These are phyloP conservation scores for Paraphoma sp. DNA, from an alignment of 2,329 filamentous ascomycete species.

Conservation along the genomic window DNA sequence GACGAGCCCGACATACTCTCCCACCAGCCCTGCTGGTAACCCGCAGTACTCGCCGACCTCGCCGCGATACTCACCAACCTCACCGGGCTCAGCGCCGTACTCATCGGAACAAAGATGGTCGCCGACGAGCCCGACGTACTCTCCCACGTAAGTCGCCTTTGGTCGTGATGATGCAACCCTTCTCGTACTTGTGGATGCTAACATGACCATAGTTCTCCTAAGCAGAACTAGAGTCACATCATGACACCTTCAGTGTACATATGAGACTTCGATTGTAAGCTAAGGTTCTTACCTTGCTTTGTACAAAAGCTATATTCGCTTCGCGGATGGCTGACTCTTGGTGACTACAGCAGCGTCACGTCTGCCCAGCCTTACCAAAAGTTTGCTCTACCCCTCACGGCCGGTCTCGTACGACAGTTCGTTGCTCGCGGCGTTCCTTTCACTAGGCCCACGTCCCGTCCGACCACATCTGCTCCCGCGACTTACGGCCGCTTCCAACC, in stretches of 20 bases:
- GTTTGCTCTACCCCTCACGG: constrained; percentile 16
- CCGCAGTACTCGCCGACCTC: constrained; percentile 55
- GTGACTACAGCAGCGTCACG: constrained; percentile 21
- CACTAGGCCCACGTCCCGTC: constrained; percentile 43
- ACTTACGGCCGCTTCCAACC: constrained; percentile 1
- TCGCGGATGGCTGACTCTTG: constrained; percentile 40
- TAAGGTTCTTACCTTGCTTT: constrained; percentile 40
- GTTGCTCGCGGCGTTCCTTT: constrained; percentile 42
- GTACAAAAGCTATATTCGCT: constrained; percentile 41
- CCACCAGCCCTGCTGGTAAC: constrained; percentile 41
- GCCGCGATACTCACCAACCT: constrained; percentile 51
- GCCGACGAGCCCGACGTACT: constrained; percentile 52
- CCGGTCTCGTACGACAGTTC: constrained; percentile 20
- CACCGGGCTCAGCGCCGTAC: constrained; percentile 34
- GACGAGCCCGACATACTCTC: constrained; percentile 39
- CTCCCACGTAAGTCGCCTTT: constrained; percentile 52
- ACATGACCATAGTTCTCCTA: constrained; percentile 39
- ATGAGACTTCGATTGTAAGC: constrained; percentile 31
- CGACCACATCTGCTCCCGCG: constrained; percentile 4
- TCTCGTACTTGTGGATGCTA: constrained; percentile 17
- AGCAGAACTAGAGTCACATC: constrained; percentile 33
- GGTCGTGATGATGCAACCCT: constrained; percentile 34
- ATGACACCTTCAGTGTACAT: background rate
- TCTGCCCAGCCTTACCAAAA: constrained; percentile 27
- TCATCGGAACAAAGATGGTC: constrained; percentile 49